These are phyloP conservation scores for Fusarium sp. DNA, from an alignment of 2,329 filamentous ascomycete species.

Conservation along the genomic window DNA sequence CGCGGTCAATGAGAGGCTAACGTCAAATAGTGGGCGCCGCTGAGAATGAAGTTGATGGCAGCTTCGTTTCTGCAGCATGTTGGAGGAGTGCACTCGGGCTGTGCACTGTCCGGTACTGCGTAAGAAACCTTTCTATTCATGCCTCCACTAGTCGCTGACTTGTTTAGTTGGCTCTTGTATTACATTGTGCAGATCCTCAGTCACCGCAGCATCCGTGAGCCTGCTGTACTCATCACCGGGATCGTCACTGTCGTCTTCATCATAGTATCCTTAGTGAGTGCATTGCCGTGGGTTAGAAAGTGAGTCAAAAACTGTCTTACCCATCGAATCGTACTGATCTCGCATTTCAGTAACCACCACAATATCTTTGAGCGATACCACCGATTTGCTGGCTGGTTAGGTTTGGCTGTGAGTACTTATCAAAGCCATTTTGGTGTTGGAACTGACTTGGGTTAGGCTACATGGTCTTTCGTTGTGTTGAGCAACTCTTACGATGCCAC, in stretches of 20 bases:
- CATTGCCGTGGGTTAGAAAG: constrained; percentile 1
- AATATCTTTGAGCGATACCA: not conserved
- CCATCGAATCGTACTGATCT: fast-evolving
- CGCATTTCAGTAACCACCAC: not conserved
- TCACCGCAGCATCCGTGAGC: not conserved
- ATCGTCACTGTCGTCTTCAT: not conserved
- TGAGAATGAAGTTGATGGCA: not conserved
- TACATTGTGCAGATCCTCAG: not conserved
- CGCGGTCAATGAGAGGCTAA: not conserved
- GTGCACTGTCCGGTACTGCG: not conserved
- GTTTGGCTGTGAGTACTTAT: not conserved
- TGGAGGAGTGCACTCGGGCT: not conserved
- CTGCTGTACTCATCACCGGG: not conserved
- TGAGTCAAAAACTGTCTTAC: fast-evolving
- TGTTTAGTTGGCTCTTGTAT: not conserved
- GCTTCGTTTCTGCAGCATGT: not conserved
- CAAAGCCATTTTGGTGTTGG: fast-evolving
- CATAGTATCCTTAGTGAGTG: not conserved
- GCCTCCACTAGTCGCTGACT: fast-evolving
- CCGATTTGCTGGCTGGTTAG: not conserved
- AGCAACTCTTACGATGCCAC: not conserved
- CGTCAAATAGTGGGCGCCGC: not conserved
- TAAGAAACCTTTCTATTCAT: not conserved
- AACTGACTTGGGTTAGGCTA: not conserved
- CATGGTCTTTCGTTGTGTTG: not conserved